Base-by-base conservation (phyloP, 2,329 filamentous ascomycete species). In the Talaromyces piceae region DNA sequence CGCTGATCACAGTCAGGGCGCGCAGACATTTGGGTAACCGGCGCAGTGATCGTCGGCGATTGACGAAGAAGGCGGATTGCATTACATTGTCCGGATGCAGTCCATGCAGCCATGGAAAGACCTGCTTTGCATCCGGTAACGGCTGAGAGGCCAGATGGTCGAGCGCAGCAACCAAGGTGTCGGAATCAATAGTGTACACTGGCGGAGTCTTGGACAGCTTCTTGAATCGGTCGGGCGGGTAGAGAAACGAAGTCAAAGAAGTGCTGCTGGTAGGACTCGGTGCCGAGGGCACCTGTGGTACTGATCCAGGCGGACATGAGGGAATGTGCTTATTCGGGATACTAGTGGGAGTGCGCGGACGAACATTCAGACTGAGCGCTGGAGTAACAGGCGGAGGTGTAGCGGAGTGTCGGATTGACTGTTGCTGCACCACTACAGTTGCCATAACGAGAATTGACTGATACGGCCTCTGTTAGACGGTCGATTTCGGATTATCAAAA, bases 41-140 rank as follows among this genome's bases (percentile, higher is more conserved):
- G 44, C 87, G 78, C 47, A 86, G 70, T n/a, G 80, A 76, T 54
- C 83, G 86, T 61, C 84, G 84, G 55, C 88, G 81, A 23, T 87
- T 84, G 47, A 84, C 82, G 67, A 98, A 97, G 73, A 96, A 97
- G 5, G 87, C 81, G 55, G 93, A 79, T 63, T 98, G 93, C 49
- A 95, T 79, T 54, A 88, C 83, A 63, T 98, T 98, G 55, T 86
- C 82, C 0, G 88, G 84, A 63, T 97, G 91, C 37, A 97, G 73
- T 22, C 93, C 93, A 71, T 98, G 93, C 22, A 96, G 77, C 93
- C 93, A 98, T 2, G 93, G 93, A 63, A 97, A 98, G 55, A 97
- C 88, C 54, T 83, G 78, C n/a, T 85, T 81, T 0, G 93, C 83
- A 51, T 91, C 83, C 5, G 93, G 91, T 22, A 97, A 76, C 1